These are phyloP conservation scores for Sarocladium kiliense DNA, from an alignment of 2,329 filamentous ascomycete species.

Conservation along the genomic window DNA sequence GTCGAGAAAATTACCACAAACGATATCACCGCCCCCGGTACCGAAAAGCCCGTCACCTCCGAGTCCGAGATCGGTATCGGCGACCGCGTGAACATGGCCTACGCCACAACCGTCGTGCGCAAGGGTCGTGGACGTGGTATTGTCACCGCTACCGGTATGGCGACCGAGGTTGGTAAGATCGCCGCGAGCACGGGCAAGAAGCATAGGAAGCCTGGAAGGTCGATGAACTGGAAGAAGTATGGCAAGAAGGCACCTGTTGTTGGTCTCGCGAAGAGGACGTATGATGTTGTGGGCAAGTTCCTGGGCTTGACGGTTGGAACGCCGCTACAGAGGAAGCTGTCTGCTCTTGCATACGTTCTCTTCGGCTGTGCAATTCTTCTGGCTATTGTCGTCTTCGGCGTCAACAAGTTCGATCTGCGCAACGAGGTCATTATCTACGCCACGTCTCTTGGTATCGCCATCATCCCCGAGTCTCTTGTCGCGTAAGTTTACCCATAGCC, in stretches of 20 bases:
- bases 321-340: slow-evolving; percentile 72
- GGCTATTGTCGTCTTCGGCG: slow-evolving; percentile 53
- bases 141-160: slow-evolving; percentile 67
- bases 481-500: slow-evolving; percentile 36
- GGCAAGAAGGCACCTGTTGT: slow-evolving; percentile 45
- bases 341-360: slow-evolving; percentile 70
- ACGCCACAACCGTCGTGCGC: slow-evolving; percentile 67
- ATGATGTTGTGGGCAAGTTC: slow-evolving; percentile 50
- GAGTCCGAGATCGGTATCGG: slow-evolving; percentile 58
- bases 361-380: slow-evolving; percentile 63
- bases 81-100: slow-evolving; percentile 70
- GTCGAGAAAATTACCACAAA: slow-evolving; percentile 60
- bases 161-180: slow-evolving; percentile 66
- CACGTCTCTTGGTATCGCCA: slow-evolving; percentile 54
- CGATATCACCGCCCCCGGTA: slow-evolving; percentile 37
- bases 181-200: slow-evolving; percentile 50
- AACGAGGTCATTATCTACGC: slow-evolving; percentile 54
- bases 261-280: slow-evolving; percentile 40
- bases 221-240: slow-evolving; percentile 49
- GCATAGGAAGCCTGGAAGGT: slow-evolving; percentile 49
- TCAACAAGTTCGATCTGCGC: slow-evolving; percentile 46
- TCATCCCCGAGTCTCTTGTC: slow-evolving; percentile 61
- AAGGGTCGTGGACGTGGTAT: slow-evolving; percentile 70
- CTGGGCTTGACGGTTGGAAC: slow-evolving; percentile 63
- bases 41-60: slow-evolving; percentile 37